Evolutionary conservation across 352 stramenopile species (phyloP).

Genomic region (Pythium coloratum): DNA sequence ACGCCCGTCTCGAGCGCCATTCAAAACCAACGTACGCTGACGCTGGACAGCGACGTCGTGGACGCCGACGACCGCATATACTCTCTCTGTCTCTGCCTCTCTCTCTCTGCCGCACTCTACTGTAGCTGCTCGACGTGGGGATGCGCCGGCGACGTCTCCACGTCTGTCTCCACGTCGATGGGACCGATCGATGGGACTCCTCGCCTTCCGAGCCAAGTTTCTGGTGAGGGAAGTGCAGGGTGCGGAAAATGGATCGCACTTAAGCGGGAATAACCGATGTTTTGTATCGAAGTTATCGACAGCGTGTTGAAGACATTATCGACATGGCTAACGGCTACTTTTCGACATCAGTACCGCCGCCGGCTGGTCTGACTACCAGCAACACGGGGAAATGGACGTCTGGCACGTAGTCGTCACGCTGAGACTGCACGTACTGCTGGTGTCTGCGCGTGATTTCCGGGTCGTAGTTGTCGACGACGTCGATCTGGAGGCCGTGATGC

Average conservation of each 20-base stretch:
- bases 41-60: slow-evolving; percentile 27
- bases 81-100: not conserved
- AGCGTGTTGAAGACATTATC: slow-evolving; percentile 3
- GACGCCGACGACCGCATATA: slow-evolving; percentile 26
- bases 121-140: slow-evolving; percentile 2
- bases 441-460: slow-evolving; percentile 15
- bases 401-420: slow-evolving; percentile 49
- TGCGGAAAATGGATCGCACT: slow-evolving; percentile 14
- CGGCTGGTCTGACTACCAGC: slow-evolving; percentile 33
- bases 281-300: not conserved
- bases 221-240: not conserved
- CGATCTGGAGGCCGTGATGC: slow-evolving; percentile 35
- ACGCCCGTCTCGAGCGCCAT: too few species aligned
- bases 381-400: slow-evolving; percentile 72
- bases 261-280: slow-evolving; percentile 8
- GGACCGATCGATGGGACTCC: not conserved
- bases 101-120: not conserved
- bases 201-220: not conserved
- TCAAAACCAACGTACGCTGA: slow-evolving; percentile 15
- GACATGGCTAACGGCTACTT: slow-evolving; percentile 7
- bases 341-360: not conserved
- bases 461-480: slow-evolving; percentile 45
- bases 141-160: not conserved
- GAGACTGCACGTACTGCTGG: not conserved
- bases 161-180: not conserved